Evolutionary conservation across 495 filamentous ascomycete genomes (phyloP), one percentile per base, ranked within the genome.

Genomic region (Poronia punctata): DNA sequence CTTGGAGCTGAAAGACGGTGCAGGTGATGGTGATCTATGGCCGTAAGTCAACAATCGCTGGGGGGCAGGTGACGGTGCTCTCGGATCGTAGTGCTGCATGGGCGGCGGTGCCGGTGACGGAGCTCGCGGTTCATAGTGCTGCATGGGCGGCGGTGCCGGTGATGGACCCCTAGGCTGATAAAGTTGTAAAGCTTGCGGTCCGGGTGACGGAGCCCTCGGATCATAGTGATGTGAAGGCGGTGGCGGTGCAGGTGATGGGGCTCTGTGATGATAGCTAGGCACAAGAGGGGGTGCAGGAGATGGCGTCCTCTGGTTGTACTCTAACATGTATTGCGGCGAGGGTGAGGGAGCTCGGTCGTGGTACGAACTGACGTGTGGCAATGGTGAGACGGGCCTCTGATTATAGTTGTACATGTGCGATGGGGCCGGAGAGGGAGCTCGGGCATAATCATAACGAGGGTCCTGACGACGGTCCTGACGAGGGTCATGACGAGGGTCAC

Each of bases 401-500:
- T 40, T 46, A 52, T 45, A 46, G 11, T 52, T 30, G 14, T 35
- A 41, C 8, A 54, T 29, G 23, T 12, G 40, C 24, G 23, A 20
- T 20, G 16, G 32, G 3, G 25, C 68, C 20, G 80, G 78, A 10
- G 82, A 83, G n/a, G 77, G 73, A 11, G 72, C 76, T 45, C 77
- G 65, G 14, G 71, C 63, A 22, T 46, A 43, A 32, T 61, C n/a
- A 56, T n/a, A n/a, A n/a, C n/a, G n/a, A n/a, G n/a, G n/a, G n/a
- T n/a, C 66, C 19, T 79, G 78, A n/a, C 80, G 82, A 11, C 77
- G 74, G 8, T 70, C 75, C 43, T 76, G 64, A 14, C 70, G 64
- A 24, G 40, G 44, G 30, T 58, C n/a, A 53, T n/a, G n/a, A 40
- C 68, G 74, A 15, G n/a, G n/a, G n/a, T n/a, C n/a, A n/a, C n/a